Evolutionary conservation across 2,329 filamentous ascomycete genomes (phyloP), one percentile per base, ranked within the genome.

Genomic region (Arthrobotrys musiformis): DNA sequence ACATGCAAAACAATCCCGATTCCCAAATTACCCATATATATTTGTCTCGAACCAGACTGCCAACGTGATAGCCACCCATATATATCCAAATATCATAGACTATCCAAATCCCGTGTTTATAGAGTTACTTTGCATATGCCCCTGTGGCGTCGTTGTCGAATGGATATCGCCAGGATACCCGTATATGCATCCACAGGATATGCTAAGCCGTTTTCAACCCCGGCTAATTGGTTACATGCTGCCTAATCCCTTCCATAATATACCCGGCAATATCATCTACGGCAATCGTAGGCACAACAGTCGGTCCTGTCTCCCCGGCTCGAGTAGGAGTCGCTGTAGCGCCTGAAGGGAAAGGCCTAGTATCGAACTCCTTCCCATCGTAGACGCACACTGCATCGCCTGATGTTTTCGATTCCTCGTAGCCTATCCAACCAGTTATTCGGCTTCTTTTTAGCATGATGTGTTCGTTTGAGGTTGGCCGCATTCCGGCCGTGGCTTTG

Each of bases 301-400:
- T 28, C 2, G 22, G 15, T 15, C 17, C 35, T 13, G 60, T 50
- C 15, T 58, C 63, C 3, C 42, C 22, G 54, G 44, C 46, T 11
- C 50, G 40, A n/a, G 63, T 54, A 26, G 72, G 58, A 11, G 46
- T 70, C 11, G 37, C 35, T 40, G 30, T 58, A 6, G 58, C 26
- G 15, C 50, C 50, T 4, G 52, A 63, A 35, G 63, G 64, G 8
- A 58, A 28, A 9, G 54, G 54, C 15, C 50, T 60, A 7, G 73
- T 77, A 54, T 77, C 73, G 60, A 62, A 77, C 24, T 77, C 73
- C 35, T 28, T 77, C 9, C 73, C 73, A 33, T 77, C 66, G n/a
- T 66, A 70, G 30, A 77, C 52, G 17, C 73, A 77, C 19, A 77
- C 73, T 2, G 73, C 73, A 24, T 60, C 48, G 8, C 73, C 73